Evolutionary conservation across 495 filamentous ascomycete genomes (phyloP).

Genomic region (Copromyces sp.): DNA sequence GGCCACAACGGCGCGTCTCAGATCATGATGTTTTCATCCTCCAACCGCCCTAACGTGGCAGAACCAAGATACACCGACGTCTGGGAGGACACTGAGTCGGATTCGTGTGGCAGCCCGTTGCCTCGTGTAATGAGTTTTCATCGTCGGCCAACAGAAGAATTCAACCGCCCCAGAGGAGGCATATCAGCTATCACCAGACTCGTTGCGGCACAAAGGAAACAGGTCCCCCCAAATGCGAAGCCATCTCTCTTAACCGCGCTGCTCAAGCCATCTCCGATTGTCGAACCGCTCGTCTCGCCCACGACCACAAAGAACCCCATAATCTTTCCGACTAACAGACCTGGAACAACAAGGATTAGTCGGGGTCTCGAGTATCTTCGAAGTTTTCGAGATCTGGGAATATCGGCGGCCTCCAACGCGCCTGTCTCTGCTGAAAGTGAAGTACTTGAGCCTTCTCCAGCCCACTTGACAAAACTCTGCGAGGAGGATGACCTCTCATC

Average conservation of each 20-base stretch:
- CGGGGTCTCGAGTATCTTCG: not conserved
- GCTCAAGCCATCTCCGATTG: not conserved
- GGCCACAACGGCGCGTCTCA: not conserved
- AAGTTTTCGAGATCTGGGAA: not conserved
- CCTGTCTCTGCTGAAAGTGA: not conserved
- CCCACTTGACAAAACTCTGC: not conserved
- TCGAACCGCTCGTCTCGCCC: not conserved
- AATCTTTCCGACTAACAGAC: not conserved
- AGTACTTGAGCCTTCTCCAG: not conserved
- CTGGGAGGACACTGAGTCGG: not conserved
- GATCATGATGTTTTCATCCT: not conserved
- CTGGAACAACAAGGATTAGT: not conserved
- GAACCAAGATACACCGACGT: not conserved
- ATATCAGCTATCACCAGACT: not conserved
- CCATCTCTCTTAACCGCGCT: not conserved
- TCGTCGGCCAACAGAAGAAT: not conserved
- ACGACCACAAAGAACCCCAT: not conserved
- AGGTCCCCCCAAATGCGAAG: not conserved
- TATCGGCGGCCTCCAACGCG: not conserved
- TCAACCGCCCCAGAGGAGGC: not conserved
- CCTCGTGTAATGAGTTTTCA: not conserved
- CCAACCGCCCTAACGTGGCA: not conserved
- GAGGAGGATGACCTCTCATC: not conserved
- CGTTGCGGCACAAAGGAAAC: not conserved
- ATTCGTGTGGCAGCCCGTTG: not conserved